Conservation (phyloP, 2,329 filamentous ascomycete species). For the Calonectria pauciramosa region DNA sequence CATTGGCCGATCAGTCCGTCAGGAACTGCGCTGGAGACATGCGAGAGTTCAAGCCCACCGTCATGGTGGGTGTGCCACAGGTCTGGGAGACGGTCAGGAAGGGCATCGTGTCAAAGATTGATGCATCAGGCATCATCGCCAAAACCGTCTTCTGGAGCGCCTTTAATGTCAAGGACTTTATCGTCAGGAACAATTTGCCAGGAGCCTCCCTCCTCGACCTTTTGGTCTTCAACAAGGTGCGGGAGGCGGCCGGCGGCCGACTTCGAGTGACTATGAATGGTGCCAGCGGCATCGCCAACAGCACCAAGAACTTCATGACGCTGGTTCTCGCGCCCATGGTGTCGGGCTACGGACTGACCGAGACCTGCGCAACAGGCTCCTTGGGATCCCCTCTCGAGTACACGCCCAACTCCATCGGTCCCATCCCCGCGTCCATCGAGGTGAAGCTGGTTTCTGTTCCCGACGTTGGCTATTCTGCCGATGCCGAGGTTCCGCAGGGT, state of each 20-base stretch:
- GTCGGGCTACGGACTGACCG: constrained; percentile 91
- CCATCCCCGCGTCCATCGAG: constrained; percentile 82
- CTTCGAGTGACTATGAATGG: constrained; percentile 94
- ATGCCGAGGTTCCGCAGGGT: constrained; percentile 84
- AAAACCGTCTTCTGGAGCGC: constrained; percentile 84
- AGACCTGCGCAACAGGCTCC: constrained; percentile 86
- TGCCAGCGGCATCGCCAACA: constrained; percentile 89
- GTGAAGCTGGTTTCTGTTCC: constrained; percentile 91
- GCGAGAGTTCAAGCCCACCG: constrained; percentile 86
- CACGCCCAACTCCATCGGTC: constrained; percentile 81
- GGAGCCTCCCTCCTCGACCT: constrained; percentile 81
- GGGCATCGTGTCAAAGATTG: constrained; percentile 85
- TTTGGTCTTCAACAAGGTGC: constrained; percentile 91
- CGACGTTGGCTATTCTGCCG: constrained; percentile 85
- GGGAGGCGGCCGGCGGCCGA: constrained; percentile 87
- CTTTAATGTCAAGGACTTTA: constrained; percentile 69
- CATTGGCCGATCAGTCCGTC: constrained; percentile 86
- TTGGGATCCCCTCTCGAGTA: constrained; percentile 87
- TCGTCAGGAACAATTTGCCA: constrained; percentile 71
- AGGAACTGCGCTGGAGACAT: constrained; percentile 94
- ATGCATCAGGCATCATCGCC: constrained; percentile 74
- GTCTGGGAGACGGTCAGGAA: constrained; percentile 98
- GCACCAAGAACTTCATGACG: constrained; percentile 91
- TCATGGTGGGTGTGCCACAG: constrained; percentile 93
- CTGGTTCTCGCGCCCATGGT: constrained; percentile 95